Percentiles rank a stretch among this genome's conserved stretches.
Conservation (phyloP, 441 rosid genomes). For the Adansonia rubrostipa region DNA sequence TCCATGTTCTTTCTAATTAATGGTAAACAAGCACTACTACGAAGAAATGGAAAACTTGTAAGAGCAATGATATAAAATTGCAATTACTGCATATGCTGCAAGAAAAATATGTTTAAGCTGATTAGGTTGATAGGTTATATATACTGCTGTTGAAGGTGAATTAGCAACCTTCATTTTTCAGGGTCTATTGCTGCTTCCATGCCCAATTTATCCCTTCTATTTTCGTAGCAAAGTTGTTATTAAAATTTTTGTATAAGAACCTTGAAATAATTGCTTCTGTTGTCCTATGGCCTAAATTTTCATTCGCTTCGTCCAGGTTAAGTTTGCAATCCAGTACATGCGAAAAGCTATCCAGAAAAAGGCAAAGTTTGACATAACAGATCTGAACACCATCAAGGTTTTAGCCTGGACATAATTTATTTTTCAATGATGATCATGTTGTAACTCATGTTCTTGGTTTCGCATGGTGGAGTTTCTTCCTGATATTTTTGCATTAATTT, state of each 20-base stretch:
- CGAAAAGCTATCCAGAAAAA: constrained; percentile 81
- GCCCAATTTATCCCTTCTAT: neutral
- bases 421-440: neutral
- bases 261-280: constrained; percentile 9
- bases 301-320: constrained; percentile 62
- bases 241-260: neutral
- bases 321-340: constrained; percentile 94
- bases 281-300: constrained; percentile 23
- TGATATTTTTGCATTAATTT: neutral
- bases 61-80: neutral
- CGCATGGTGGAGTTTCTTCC: neutral
- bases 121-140: neutral
- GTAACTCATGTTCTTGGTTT: neutral
- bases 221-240: neutral
- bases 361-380: constrained; percentile 89
- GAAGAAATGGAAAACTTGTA: neutral
- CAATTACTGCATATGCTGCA: neutral
- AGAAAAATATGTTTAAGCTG: neutral
- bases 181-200: neutral
- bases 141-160: neutral
- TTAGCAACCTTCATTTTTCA: neutral
- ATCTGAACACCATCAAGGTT: constrained; percentile 89
- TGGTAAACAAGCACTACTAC: neutral
- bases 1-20: neutral
- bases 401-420: constrained; percentile 24